Base-by-base conservation (phyloP, 2,329 filamentous ascomycete species). In the Calonectria pauciramosa region DNA sequence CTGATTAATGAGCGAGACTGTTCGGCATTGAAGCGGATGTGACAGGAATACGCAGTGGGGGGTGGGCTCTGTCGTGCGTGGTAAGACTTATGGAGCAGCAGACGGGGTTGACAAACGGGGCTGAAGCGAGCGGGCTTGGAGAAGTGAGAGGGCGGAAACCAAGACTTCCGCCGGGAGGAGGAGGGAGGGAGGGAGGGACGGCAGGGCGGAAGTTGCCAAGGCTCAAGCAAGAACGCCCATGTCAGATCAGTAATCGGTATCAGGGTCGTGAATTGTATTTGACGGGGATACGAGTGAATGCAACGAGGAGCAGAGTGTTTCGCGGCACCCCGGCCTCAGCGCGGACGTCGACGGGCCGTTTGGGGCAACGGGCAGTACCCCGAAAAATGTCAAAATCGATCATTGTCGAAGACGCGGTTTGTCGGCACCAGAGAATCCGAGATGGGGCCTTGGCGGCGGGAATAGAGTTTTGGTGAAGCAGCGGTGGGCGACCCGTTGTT, bases 401-500 rank as follows among this genome's bases (percentile, higher is more conserved):
- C 34, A 49, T 26, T 44, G 28, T 32, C 16, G 18, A 65, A 16
- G 30, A 65, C 60, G 41, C 60, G 60, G 60, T 44, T 60, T 65
- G 34, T 49, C 69, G 49, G 69, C 67, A 64, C 51, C 52, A 51
- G 54, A 30, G 28, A 51, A 41, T 71, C 65, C 70, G 64, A 73
- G 47, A 51, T 41, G 41, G 64, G 60, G 30, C 63, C 75, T 64
- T 68, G 68, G 68, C 44, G 18, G 73, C 56, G 32, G 68, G 71
- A 80, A 77, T 81, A 80, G 79, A 81, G 79, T 80, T 80, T 80
- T 32, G 44, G 75, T 81, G 79, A 80, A 80, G 79, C 79, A 80
- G 72, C 72, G 79, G 79, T 79, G 79, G 76, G 47, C 65, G 73
- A 66, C 56, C 74, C 75, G 68, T 72, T 69, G 56, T 54, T 49